A percentile compares a stretch with the other conserved stretches of the same genome.
These are phyloP conservation scores for Dactylellina parvicollis DNA, from an alignment of 2,329 filamentous ascomycete genomes.

Conservation along the genomic window DNA sequence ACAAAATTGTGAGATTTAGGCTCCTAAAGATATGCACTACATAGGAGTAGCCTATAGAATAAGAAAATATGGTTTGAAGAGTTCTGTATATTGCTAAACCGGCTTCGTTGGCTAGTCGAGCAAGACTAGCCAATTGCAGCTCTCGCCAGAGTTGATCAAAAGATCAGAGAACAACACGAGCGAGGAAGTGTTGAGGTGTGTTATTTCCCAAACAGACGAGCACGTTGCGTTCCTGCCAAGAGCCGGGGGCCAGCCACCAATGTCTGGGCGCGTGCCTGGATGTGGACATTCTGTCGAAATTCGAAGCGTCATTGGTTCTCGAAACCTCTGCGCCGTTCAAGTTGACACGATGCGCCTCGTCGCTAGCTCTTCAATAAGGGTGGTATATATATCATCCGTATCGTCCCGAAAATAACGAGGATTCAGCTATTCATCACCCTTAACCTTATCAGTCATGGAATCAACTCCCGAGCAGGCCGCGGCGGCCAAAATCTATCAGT, in stretches of 20 bases:
- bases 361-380: conserved; percentile 18
- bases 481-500: conserved; percentile 51
- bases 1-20: no score
- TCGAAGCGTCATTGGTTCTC: conserved; percentile 35
- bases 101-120: no score
- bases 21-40: no score
- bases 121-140: no score
- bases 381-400: neutral
- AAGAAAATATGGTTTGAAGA: no score
- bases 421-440: neutral
- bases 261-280: conserved; percentile 26
- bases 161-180: neutral
- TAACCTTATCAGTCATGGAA: conserved; percentile 16
- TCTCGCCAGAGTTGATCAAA: no score
- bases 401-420: neutral
- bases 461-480: conserved; percentile 45
- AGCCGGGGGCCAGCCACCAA: conserved; percentile 20
- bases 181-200: neutral
- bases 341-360: conserved; percentile 27
- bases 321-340: conserved; percentile 31
- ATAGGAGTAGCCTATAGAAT: no score
- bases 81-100: no score
- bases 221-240: neutral
- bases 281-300: conserved; percentile 39
- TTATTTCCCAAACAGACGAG: neutral